These are phyloP conservation scores for Aspergillus niger DNA, from an alignment of 2,329 filamentous ascomycete species.

Conservation along the genomic window DNA sequence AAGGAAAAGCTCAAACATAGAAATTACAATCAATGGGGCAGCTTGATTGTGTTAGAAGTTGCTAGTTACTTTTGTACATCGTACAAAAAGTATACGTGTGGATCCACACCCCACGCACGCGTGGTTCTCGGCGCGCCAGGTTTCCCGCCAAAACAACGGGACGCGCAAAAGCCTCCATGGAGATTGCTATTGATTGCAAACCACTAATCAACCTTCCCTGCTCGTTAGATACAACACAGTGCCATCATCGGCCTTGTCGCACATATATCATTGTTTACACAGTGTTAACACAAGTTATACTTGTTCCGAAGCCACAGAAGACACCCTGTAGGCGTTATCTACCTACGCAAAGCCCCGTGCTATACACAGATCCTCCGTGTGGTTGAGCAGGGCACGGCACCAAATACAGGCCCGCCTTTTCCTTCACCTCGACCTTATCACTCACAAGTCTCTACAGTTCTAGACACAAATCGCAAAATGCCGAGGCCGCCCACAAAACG, in stretches of 20 bases:
- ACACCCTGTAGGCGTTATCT: neutral
- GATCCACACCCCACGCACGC: neutral
- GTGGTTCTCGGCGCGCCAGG: neutral
- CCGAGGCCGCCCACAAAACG: constrained; percentile 33
- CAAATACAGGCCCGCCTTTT: neutral
- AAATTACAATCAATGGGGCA: too few relatives aligned
- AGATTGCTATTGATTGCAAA: neutral
- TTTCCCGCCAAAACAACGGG: neutral
- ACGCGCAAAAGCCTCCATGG: neutral
- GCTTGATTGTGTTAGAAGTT: too few relatives aligned
- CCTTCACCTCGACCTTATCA: neutral
- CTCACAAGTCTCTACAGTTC: neutral
- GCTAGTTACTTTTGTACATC: too few relatives aligned
- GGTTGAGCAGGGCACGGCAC: neutral
- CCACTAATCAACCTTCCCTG: neutral
- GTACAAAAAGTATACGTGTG: neutral
- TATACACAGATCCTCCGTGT: neutral
- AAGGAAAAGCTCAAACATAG: too few relatives aligned
- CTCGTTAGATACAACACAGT: neutral
- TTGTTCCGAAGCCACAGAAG: neutral
- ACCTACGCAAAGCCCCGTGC: neutral
- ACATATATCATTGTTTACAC: neutral
- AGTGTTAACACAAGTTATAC: neutral
- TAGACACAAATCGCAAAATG: constrained; percentile 18
- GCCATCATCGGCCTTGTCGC: neutral